phyloP scores from a whole-genome alignment of 2,329 filamentous ascomycete genomes.

The Penicillium concentricum region DNA sequence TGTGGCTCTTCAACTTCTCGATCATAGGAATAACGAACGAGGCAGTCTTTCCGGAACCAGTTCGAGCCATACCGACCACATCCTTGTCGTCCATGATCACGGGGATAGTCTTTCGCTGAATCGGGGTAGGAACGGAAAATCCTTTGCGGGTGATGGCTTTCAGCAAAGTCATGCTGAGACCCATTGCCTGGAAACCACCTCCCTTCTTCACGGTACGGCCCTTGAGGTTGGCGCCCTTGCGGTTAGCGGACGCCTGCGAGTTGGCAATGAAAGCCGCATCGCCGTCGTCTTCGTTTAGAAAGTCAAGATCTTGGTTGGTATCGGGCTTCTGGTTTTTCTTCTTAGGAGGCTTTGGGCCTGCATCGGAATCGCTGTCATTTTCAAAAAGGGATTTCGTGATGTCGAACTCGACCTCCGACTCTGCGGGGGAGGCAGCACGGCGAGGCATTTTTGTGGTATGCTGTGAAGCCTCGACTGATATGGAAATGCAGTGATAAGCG shows the following conservation, averaged over 20 bases:
- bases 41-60: constrained; percentile 97
- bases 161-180: constrained; percentile 76
- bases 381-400: constrained; percentile 77
- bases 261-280: constrained; percentile 89
- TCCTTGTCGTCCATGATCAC: constrained; percentile 85
- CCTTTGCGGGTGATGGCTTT: constrained; percentile 93
- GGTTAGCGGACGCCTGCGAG: constrained; percentile 80
- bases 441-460: constrained; percentile 59
- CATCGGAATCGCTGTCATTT: constrained; percentile 51
- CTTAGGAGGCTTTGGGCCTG: constrained; percentile 50
- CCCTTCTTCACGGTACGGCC: constrained; percentile 89
- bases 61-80: constrained; percentile 98
- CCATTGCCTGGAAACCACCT: constrained; percentile 95
- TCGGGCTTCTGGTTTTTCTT: constrained; percentile 39
- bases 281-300: constrained; percentile 62
- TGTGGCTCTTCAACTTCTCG: constrained; percentile 85
- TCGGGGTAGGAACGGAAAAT: constrained; percentile 93
- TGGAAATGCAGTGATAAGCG: constrained; percentile 12
- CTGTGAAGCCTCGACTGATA: constrained; percentile 8
- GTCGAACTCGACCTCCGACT: constrained; percentile 88
- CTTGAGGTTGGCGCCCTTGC: constrained; percentile 79
- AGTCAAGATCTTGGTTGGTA: constrained; percentile 43
- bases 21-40: constrained; percentile 99
- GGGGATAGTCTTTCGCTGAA: constrained; percentile 95
- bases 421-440: constrained; percentile 74